phyloP scores from a whole-genome alignment of 1,284 basidiomycete genomes.

The Tilletia caries region DNA sequence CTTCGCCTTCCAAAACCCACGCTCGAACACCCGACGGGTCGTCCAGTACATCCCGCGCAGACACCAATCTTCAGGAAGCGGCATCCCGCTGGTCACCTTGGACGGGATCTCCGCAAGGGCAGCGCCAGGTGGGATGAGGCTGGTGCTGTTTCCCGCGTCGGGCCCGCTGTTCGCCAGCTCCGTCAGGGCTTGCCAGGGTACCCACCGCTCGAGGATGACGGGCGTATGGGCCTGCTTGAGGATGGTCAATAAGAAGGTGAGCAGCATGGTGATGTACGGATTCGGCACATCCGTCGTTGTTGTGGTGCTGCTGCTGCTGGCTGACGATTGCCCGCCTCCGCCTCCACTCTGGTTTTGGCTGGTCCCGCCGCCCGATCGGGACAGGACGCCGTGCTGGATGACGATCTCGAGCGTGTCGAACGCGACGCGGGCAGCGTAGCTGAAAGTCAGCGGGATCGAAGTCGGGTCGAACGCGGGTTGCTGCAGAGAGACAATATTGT shows the following conservation, averaged over 20 bases:
- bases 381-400: constrained; percentile 54
- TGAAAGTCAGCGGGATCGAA: constrained; percentile 64
- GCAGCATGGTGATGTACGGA: constrained; percentile 81
- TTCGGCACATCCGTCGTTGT: constrained; percentile 18
- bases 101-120: neutral
- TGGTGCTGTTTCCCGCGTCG: neutral
- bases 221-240: constrained; percentile 66
- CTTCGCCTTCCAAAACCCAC: constrained; percentile 75
- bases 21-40: constrained; percentile 77
- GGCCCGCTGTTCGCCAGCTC: neutral
- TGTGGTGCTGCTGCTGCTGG: constrained; percentile 37
- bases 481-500: constrained; percentile 24
- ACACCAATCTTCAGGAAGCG: constrained; percentile 91
- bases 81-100: constrained; percentile 60
- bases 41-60: constrained; percentile 93
- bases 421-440: constrained; percentile 71
- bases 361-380: neutral
- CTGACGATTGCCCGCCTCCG: too few species aligned
- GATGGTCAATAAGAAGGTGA: constrained; percentile 81
- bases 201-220: constrained; percentile 66
- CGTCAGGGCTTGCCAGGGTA: constrained; percentile 69
- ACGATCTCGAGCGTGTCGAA: constrained; percentile 74
- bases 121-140: constrained; percentile 2
- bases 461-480: constrained; percentile 7
- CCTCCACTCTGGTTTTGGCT: neutral